These are phyloP conservation scores for Lichenothelia convexa DNA, from an alignment of 495 filamentous ascomycete genomes.

Conservation along the genomic window DNA sequence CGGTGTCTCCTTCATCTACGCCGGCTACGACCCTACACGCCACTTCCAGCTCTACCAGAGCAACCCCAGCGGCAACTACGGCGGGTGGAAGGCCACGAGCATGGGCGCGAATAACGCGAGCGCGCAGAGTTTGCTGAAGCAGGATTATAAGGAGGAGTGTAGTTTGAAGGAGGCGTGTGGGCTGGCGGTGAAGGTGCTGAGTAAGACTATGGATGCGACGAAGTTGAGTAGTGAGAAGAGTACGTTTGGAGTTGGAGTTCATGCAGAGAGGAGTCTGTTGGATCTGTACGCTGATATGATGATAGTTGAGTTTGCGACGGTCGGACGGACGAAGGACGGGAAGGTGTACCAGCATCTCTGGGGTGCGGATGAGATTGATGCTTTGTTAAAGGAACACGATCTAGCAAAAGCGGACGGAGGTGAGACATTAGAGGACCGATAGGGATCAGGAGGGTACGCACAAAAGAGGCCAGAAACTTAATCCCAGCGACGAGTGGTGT, in stretches of 20 bases:
- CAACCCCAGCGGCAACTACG: conserved; percentile 99
- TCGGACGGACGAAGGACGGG: conserved; percentile 83
- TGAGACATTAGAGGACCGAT: conserved; percentile 39
- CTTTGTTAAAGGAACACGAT: conserved; percentile 84
- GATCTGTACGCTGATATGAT: conserved; percentile 9
- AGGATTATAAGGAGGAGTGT: conserved; percentile 98
- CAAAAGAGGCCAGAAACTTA: conserved; percentile 5
- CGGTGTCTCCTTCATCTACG: conserved; percentile 98
- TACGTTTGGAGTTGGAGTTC: conserved; percentile 26
- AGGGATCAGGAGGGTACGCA: conserved; percentile 4
- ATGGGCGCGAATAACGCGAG: conserved; percentile 96
- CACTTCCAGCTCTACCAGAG: conserved; percentile 99
- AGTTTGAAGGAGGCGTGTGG: conserved; percentile 90
- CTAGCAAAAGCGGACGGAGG: conserved; percentile 72
- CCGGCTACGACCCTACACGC: conserved; percentile 82
- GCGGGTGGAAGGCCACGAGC: conserved; percentile 97
- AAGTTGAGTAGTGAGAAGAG: conserved; percentile 98
- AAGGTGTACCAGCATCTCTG: conserved; percentile 97
- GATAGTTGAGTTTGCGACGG: conserved; percentile 92
- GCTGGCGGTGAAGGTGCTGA: conserved; percentile 95
- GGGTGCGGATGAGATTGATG: conserved; percentile 91
- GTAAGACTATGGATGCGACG: conserved; percentile 99
- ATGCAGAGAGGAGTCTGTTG: not conserved
- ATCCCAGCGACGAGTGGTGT: too few relatives aligned
- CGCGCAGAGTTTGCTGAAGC: conserved; percentile 93